These are phyloP conservation scores for Metarhizium brunneum DNA, from an alignment of 2,329 filamentous ascomycete species.

Conservation along the genomic window DNA sequence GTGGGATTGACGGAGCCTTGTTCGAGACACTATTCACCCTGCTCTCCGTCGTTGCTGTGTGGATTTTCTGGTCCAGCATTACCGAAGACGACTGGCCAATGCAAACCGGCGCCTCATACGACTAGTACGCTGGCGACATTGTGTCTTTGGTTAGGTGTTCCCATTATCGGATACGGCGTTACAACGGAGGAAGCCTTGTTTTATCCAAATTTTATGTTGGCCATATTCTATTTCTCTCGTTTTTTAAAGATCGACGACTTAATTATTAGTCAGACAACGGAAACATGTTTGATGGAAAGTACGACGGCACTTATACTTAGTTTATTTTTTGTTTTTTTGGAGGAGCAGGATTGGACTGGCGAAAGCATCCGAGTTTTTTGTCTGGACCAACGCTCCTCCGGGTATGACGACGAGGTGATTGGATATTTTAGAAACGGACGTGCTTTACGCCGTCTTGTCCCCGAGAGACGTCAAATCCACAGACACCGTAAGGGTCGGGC, in stretches of 20 bases:
- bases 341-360: background rate
- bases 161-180: constrained; percentile 13
- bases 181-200: constrained; percentile 9
- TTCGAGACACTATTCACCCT: constrained; percentile 93
- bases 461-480: no score
- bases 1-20: constrained; percentile 84
- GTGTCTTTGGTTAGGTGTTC: constrained; percentile 6
- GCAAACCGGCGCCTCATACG: constrained; percentile 34
- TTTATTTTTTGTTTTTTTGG: background rate
- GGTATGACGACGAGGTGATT: background rate
- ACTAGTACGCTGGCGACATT: constrained; percentile 12
- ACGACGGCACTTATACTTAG: background rate
- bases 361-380: background rate
- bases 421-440: background rate
- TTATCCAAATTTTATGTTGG: constrained; percentile 3
- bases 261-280: constrained; percentile 8
- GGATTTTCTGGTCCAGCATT: constrained; percentile 98
- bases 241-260: constrained; percentile 3
- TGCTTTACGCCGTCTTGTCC: background rate
- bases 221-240: constrained; percentile 8
- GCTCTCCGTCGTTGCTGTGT: constrained; percentile 70
- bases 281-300: constrained; percentile 5
- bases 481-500: background rate
- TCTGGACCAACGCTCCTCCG: background rate
- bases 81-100: constrained; percentile 96